Evolutionary conservation across 768 basidiomycete species (phyloP), one percentile per base, ranked within the genome.

Genomic region (Leccinellum rugosiceps): DNA sequence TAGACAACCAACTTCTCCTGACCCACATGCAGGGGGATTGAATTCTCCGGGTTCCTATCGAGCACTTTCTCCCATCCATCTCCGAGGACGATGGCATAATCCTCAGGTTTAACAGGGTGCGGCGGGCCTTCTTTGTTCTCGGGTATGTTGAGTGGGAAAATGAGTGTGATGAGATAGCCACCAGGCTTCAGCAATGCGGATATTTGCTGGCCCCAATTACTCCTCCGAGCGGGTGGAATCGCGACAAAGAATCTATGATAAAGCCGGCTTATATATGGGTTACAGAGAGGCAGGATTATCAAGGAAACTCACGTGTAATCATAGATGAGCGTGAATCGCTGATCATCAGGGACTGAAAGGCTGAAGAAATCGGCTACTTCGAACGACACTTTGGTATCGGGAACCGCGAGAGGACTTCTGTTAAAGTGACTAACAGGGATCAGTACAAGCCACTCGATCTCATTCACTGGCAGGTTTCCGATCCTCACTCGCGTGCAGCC

Each of bases 201-300:
- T 71, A 90, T 85, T 61, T 85, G 76, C 14, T 64, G 60, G 1
- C 80, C 88, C 87, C 87, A 89, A 17, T 77, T 77, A 3, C 61
- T 45, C 11, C 88, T 78, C 38, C 68, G 73, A 3, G 70, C 57
- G 0, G 85, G 87, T 0, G 82, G 83, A 21, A 91, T 82, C 2
- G 89, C 88, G 44, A 85, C 85, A 68, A 91, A 90, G 74, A 90
- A 57, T 19, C 64, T 68, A 34, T 38, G 17, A 6, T 19, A 41
- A 26, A 48, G 17, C 17, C n/a, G 23, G 43, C 48, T 34, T n/a
- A n/a, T n/a, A n/a, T 14, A 21, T 5, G 35, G 6, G 19, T 14
- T 6, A 21, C 11, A 28, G 19, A 28, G 17, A 49, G 38, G 26
- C 8, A 48, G 0, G 6, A 19, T 41, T n/a, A n/a, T 41, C n/a